Percentiles rank a stretch among this genome's conserved stretches.
Conservation (phyloP, 441 rosid genomes). For the Euphorbia schlechtendalii region DNA sequence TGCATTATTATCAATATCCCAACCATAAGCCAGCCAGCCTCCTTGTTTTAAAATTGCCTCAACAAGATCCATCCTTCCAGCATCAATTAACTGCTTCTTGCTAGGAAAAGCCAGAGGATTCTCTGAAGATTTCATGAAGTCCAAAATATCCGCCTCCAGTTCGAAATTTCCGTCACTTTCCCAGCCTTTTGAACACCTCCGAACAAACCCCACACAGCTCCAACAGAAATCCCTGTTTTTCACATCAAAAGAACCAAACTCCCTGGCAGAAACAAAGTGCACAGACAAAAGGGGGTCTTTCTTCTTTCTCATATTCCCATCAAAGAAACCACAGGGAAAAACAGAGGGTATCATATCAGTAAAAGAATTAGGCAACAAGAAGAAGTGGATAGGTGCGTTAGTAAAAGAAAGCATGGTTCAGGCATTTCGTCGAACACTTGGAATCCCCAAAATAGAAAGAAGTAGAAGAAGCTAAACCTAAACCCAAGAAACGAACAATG, state of each 20-base stretch:
- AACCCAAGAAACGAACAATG: conserved; percentile 19
- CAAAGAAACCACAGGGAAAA: conserved; percentile 14
- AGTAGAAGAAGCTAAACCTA: not conserved
- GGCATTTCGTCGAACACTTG: conserved; percentile 81
- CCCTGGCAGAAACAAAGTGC: conserved; percentile 20
- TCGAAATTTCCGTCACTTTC: conserved; percentile 39
- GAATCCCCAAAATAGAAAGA: conserved; percentile 7
- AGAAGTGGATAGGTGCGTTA: conserved; percentile 24
- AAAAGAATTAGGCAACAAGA: conserved; percentile 22
- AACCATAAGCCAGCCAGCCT: conserved; percentile 87
- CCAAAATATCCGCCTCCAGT: conserved; percentile 73
- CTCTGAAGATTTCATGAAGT: conserved; percentile 62
- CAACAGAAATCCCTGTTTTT: conserved; percentile 23
- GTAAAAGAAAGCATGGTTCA: conserved; percentile 61
- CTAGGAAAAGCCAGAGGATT: conserved; percentile 59
- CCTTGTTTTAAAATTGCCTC: conserved; percentile 53
- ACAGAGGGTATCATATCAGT: conserved; percentile 28
- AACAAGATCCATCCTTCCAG: conserved; percentile 70
- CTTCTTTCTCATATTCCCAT: conserved; percentile 8
- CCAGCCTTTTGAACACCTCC: conserved; percentile 43
- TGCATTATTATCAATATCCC: conserved; percentile 52
- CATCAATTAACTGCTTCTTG: conserved; percentile 51
- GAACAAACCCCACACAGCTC: conserved; percentile 32
- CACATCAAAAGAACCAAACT: conserved; percentile 23
- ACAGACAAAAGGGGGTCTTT: conserved; percentile 9